Evolutionary conservation across 179 eudicot genomes (phyloP).

Genomic region (Carnegiea gigantea): DNA sequence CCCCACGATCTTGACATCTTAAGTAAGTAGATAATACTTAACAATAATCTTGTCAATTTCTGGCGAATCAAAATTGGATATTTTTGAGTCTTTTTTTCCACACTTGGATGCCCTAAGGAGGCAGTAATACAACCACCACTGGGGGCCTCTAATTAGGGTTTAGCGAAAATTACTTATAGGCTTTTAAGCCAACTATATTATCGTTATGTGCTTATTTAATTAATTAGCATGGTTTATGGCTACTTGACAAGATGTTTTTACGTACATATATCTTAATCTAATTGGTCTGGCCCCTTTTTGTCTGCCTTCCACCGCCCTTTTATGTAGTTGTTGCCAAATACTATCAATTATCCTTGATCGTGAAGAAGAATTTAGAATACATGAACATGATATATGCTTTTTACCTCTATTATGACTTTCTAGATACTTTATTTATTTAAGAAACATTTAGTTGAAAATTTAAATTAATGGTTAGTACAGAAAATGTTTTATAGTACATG

Average conservation of each 20-base stretch:
- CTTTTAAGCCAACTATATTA: background rate
- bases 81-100: background rate
- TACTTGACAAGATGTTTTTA: background rate
- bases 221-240: background rate
- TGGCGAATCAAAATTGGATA: background rate
- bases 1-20: background rate
- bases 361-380: background rate
- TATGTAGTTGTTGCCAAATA: background rate
- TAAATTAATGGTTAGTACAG: too few species aligned
- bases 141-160: slow-evolving; percentile 1
- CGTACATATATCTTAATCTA: background rate
- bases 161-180: background rate
- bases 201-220: background rate
- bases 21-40: background rate
- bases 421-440: background rate
- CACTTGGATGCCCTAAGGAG: background rate
- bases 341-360: background rate
- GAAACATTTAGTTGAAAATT: too few species aligned
- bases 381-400: background rate
- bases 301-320: slow-evolving; percentile 10
- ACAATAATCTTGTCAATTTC: slow-evolving; percentile 2
- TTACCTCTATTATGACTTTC: background rate
- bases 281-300: background rate
- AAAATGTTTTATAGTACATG: too few species aligned
- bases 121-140: slow-evolving; percentile 3